A percentile compares a stretch with the other conserved stretches of the same genome.
Conservation (phyloP, 2,329 filamentous ascomycete genomes). For the Venturia nashicola region DNA sequence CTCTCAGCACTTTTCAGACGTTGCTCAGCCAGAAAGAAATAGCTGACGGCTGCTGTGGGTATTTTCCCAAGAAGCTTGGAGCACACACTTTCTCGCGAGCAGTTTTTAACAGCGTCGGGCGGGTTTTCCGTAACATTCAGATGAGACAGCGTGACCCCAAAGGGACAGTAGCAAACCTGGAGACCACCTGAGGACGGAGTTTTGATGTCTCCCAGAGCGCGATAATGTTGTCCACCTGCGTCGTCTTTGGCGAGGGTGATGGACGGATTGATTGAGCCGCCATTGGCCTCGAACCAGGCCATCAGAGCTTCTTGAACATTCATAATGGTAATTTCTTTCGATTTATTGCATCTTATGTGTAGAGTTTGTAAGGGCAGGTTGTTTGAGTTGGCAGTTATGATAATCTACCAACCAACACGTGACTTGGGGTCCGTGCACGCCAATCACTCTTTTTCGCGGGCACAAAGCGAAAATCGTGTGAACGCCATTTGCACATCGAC, state of each 20-base stretch:
- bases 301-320: neutral
- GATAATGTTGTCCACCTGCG: conserved; percentile 7
- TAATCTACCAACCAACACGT: neutral
- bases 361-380: neutral
- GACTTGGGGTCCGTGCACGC: neutral
- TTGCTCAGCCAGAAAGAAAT: conserved; percentile 25
- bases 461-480: neutral
- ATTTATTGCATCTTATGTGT: neutral
- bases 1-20: conserved; percentile 16
- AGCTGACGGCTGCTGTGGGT: conserved; percentile 18
- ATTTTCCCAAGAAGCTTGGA: conserved; percentile 5
- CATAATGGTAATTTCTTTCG: neutral
- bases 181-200: neutral
- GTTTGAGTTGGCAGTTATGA: neutral
- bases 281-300: neutral
- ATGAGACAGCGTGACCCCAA: conserved; percentile 22
- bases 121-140: conserved; percentile 18
- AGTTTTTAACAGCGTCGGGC: neutral
- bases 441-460: neutral
- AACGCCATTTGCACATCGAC: neutral
- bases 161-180: conserved; percentile 17
- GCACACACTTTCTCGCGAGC: conserved; percentile 1
- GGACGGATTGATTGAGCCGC: conserved; percentile 3
- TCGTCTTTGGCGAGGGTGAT: conserved; percentile 1
- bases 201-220: neutral